Evolutionary conservation across 805 yeast genomes (phyloP).

Genomic region (Candida michaelii): DNA sequence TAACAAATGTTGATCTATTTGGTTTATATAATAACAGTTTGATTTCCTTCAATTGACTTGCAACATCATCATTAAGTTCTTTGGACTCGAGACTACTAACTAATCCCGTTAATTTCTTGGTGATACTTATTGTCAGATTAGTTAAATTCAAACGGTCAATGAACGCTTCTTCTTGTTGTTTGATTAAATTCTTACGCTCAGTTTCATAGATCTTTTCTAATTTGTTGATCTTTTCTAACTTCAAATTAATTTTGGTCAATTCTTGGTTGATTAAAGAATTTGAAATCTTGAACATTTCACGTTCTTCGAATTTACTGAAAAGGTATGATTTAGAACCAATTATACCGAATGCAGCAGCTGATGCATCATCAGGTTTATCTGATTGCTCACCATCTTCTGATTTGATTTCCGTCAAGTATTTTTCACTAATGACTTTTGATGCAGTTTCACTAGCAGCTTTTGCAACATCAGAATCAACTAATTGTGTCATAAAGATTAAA

Average conservation of each 20-base stretch:
- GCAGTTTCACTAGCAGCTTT: conserved; percentile 75
- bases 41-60: conserved; percentile 26
- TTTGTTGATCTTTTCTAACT: conserved; percentile 55
- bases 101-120: conserved; percentile 46
- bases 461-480: conserved; percentile 85
- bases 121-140: conserved; percentile 52
- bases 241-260: conserved; percentile 62
- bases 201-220: conserved; percentile 66
- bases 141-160: conserved; percentile 66
- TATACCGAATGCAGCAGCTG: conserved; percentile 69
- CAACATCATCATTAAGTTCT: background rate
- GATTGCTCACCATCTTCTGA: conserved; percentile 1
- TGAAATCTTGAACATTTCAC: conserved; percentile 65
- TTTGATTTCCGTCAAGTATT: conserved; percentile 20
- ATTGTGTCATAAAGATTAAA: conserved; percentile 79
- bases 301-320: conserved; percentile 77
- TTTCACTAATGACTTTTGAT: conserved; percentile 47
- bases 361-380: conserved; percentile 50
- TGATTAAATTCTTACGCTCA: conserved; percentile 58
- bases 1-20: conserved; percentile 16
- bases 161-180: conserved; percentile 65
- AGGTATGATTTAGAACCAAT: conserved; percentile 78
- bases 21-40: conserved; percentile 36
- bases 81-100: conserved; percentile 13
- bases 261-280: conserved; percentile 60